A percentile compares a stretch with the other conserved stretches of the same genome.
Conservation (phyloP, 2,329 filamentous ascomycete species). For the Xylaria sp. region DNA sequence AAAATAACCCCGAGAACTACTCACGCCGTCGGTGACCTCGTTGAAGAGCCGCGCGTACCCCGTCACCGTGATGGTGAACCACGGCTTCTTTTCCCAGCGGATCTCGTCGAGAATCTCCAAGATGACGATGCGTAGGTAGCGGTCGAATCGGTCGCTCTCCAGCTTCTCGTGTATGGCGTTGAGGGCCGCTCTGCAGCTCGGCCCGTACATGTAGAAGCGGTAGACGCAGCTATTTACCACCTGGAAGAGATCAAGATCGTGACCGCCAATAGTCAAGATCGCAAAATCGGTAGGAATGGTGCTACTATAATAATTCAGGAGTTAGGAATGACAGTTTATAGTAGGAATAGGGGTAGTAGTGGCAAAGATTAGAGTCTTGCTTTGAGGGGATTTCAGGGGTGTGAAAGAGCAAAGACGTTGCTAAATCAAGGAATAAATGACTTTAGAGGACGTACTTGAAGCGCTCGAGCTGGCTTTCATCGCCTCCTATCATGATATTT, state of each 20-base stretch:
- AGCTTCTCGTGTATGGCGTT: constrained; percentile 51
- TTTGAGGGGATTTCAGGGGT: neutral
- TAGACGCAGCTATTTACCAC: constrained; percentile 64
- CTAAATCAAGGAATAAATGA: neutral
- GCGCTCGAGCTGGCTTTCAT: constrained; percentile 56
- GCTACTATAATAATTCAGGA: constrained; percentile 30
- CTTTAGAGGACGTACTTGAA: constrained; percentile 48
- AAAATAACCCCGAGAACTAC: too few relatives aligned
- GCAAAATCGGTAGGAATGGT: constrained; percentile 56
- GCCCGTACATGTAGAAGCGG: constrained; percentile 61
- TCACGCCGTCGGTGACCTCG: constrained; percentile 51
- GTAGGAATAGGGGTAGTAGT: neutral
- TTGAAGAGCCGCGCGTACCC: constrained; percentile 63
- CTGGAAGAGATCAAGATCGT: constrained; percentile 62
- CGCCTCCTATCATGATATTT: constrained; percentile 53
- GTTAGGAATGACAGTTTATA: neutral
- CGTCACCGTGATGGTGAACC: constrained; percentile 58
- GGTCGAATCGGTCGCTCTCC: constrained; percentile 53
- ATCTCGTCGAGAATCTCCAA: constrained; percentile 58
- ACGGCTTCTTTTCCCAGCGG: constrained; percentile 57
- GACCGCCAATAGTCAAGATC: constrained; percentile 60
- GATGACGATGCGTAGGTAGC: constrained; percentile 54
- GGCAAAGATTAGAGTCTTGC: neutral
- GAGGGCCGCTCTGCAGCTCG: constrained; percentile 57
- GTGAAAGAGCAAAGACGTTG: neutral